Evolutionary conservation across 1,284 basidiomycete genomes (phyloP).

Genomic region (Termitomyces sp.): DNA sequence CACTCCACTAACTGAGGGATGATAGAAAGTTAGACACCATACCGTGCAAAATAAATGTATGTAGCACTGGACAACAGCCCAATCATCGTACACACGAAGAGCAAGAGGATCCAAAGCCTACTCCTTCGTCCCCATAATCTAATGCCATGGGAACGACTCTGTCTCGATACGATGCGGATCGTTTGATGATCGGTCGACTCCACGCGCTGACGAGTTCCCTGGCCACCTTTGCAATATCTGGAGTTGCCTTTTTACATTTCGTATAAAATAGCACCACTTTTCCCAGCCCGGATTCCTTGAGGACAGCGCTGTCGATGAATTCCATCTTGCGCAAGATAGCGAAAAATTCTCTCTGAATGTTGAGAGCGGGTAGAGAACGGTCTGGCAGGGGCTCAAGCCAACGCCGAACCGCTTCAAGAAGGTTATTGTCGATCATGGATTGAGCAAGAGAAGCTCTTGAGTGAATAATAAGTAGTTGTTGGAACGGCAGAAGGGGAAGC

Average conservation of each 20-base stretch:
- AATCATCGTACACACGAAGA: no score
- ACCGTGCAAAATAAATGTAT: no score
- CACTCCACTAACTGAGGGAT: no score
- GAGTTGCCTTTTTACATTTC: constrained; percentile 84
- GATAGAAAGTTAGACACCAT: no score
- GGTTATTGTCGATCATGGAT: constrained; percentile 92
- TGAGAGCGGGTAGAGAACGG: constrained; percentile 88
- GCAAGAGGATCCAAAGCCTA: no score
- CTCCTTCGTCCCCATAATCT: constrained; percentile 33
- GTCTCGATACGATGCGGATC: constrained; percentile 81
- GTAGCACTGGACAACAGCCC: no score
- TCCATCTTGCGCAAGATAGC: constrained; percentile 82
- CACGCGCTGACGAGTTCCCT: constrained; percentile 82
- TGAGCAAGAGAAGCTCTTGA: constrained; percentile 78
- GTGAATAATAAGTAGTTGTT: constrained; percentile 7
- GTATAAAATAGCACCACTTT: constrained; percentile 94
- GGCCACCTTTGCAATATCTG: constrained; percentile 77
- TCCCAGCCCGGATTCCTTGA: constrained; percentile 92
- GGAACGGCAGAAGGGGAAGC: neutral
- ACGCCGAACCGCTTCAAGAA: constrained; percentile 83
- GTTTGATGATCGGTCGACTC: constrained; percentile 94
- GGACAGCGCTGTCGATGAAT: constrained; percentile 84
- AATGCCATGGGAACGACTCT: constrained; percentile 49
- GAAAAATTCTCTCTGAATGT: constrained; percentile 94
- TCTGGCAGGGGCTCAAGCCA: constrained; percentile 97